Percentiles rank a stretch among this genome's conserved stretches.
These are phyloP conservation scores for Colletotrichum acutatum DNA, from an alignment of 2,329 filamentous ascomycete genomes.

Conservation along the genomic window DNA sequence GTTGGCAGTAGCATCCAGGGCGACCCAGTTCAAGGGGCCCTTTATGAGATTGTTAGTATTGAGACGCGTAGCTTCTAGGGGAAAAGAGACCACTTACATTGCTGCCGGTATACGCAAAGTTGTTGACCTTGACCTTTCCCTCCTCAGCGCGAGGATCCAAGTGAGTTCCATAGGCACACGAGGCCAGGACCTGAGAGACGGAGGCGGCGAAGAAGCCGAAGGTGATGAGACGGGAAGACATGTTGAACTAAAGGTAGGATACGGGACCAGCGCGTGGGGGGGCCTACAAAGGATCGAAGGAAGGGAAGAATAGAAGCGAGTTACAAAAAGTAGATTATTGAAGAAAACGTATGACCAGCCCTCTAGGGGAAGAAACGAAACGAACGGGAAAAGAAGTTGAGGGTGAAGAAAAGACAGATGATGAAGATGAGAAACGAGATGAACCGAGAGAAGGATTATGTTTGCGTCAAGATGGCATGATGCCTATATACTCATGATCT, in stretches of 20 bases:
- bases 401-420: constrained; percentile 15
- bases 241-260: constrained; percentile 26
- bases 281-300: constrained; percentile 22
- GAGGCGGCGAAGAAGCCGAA: constrained; percentile 31
- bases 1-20: constrained; percentile 50
- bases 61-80: background rate
- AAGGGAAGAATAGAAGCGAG: constrained; percentile 8
- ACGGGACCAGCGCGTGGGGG: constrained; percentile 29
- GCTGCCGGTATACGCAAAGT: constrained; percentile 50
- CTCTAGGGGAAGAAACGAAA: constrained; percentile 34
- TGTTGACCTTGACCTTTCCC: constrained; percentile 46
- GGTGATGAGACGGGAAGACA: constrained; percentile 32
- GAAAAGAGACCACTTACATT: constrained; percentile 42
- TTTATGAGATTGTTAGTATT: constrained; percentile 13
- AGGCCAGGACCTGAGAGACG: constrained; percentile 41
- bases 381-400: constrained; percentile 26
- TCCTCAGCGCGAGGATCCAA: constrained; percentile 45
- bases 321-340: constrained; percentile 23
- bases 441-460: constrained; percentile 4
- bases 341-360: constrained; percentile 29
- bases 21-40: constrained; percentile 60
- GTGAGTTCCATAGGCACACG: constrained; percentile 53
- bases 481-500: constrained; percentile 25
- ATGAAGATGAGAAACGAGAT: constrained; percentile 27
- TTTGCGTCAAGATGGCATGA: constrained; percentile 30